Base-by-base conservation (phyloP, 2,329 filamentous ascomycete species). In the Colletotrichum brevisporum region DNA sequence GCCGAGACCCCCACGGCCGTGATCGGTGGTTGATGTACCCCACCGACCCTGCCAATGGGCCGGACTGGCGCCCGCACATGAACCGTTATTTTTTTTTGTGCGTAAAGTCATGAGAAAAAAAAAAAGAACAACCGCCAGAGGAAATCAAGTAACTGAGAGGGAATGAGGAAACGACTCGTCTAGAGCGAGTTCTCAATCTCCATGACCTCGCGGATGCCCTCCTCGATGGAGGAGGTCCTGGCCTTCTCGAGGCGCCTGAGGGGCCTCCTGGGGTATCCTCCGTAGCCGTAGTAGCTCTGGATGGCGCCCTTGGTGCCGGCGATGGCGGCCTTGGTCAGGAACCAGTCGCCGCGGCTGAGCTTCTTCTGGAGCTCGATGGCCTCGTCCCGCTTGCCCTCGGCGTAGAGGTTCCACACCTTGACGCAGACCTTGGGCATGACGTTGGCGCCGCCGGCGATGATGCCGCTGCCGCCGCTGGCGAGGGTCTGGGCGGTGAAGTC, bases 401-500 rank as follows among this genome's bases (percentile, higher is more conserved):
- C 84, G 79, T 91, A 95, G 62, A 95, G 84, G 76, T 94, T 87
- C 91, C 93, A 94, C 31, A 97, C 89, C 77, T 88, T 89, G 57
- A 92, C 91, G 76, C 93, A 95, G 6, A 92, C 85, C 83, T 95
- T 94, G 58, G 94, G 94, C 80, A 95, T 90, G 67, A 97, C 90
- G 77, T 97, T 97, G 70, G 93, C 94, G 50, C 92, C 91, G 21
- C 94, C 94, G 16, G 93, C 93, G 75, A 97, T 96, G 80, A 96
- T 94, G 39, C 94, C 94, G 64, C 89, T 92, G 51, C 94, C 94
- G 55, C 94, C 94, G 55, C 89, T 92, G 70, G 91, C 86, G 5
- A 95, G 86, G 1, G 93, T 95, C 82, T 95, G 94, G 31, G 93
- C 85, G 1, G 93, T 94, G 80, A 97, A 97, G 81, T 97, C 94